Evolutionary conservation across 1,139 yeast genomes (phyloP).

Genomic region (Schwanniomyces etchellsii): DNA sequence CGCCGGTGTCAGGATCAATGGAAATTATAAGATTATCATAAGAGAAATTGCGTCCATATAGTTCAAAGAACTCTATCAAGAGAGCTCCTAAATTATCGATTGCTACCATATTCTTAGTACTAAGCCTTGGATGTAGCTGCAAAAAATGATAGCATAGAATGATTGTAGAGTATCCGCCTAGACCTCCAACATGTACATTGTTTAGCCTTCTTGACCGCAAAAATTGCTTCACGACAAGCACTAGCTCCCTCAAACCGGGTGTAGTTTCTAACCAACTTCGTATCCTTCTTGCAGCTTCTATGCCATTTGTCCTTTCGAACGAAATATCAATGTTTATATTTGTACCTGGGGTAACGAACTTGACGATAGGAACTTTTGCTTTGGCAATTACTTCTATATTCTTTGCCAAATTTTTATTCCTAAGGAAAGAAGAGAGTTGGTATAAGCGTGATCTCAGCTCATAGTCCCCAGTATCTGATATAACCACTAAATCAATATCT

Average conservation of each 20-base stretch:
- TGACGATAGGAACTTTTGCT: slow-evolving; percentile 94
- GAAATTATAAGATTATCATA: slow-evolving; percentile 73
- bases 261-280: slow-evolving; percentile 67
- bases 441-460: slow-evolving; percentile 66
- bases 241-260: slow-evolving; percentile 83
- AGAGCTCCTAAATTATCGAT: slow-evolving; percentile 80
- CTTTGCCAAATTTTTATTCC: slow-evolving; percentile 58
- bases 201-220: slow-evolving; percentile 73
- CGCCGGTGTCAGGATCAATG: slow-evolving; percentile 44
- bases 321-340: slow-evolving; percentile 84
- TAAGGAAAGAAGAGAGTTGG: slow-evolving; percentile 67
- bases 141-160: slow-evolving; percentile 83
- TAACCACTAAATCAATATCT: slow-evolving; percentile 91
- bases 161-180: slow-evolving; percentile 92
- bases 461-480: slow-evolving; percentile 59
- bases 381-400: slow-evolving; percentile 83
- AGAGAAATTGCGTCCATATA: slow-evolving; percentile 90
- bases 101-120: slow-evolving; percentile 62
- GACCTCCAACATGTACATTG: slow-evolving; percentile 93
- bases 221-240: slow-evolving; percentile 81
- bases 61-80: slow-evolving; percentile 86
- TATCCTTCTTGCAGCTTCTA: slow-evolving; percentile 78
- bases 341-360: slow-evolving; percentile 73
- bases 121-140: slow-evolving; percentile 70
- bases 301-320: slow-evolving; percentile 82